phyloP scores from a whole-genome alignment of 768 basidiomycete species.

The Podaxis sp. region DNA sequence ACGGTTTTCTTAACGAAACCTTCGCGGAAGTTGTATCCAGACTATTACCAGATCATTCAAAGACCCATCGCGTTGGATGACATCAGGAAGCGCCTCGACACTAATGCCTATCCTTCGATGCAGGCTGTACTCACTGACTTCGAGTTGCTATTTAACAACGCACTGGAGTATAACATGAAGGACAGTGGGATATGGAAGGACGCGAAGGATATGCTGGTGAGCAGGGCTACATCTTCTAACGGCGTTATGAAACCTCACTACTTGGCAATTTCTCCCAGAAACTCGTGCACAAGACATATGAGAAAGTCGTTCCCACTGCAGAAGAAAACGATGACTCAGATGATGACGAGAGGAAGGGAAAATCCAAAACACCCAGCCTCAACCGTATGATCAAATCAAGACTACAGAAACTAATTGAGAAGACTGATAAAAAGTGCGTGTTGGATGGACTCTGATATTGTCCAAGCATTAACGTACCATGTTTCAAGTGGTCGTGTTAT shows the following conservation, averaged over 20 bases:
- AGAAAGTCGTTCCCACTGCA: conserved; percentile 41
- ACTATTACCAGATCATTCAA: conserved; percentile 82
- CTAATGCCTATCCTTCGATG: conserved; percentile 55
- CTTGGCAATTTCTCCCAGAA: conserved; percentile 32
- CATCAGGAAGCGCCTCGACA: conserved; percentile 77
- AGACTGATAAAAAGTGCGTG: conserved; percentile 67
- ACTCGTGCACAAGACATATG: conserved; percentile 47
- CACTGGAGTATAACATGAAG: conserved; percentile 78
- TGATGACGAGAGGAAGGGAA: conserved; percentile 40
- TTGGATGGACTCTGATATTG: conserved; percentile 5
- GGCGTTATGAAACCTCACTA: conserved; percentile 2
- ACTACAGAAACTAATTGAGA: conserved; percentile 71
- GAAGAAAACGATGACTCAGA: conserved; percentile 35
- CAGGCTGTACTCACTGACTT: conserved; percentile 69
- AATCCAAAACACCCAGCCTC: conserved; percentile 62
- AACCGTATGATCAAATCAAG: conserved; percentile 63
- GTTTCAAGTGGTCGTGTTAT: conserved; percentile 58
- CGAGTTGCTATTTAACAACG: conserved; percentile 78
- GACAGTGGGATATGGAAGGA: conserved; percentile 78
- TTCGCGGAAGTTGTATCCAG: conserved; percentile 71
- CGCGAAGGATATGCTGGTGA: conserved; percentile 78
- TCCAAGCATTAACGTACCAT: not conserved
- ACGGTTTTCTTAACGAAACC: conserved; percentile 68
- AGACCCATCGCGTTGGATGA: conserved; percentile 86
- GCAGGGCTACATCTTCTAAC: conserved; percentile 24